These are phyloP conservation scores for Diatrype stigma DNA, from an alignment of 2,329 filamentous ascomycete genomes.

Conservation along the genomic window DNA sequence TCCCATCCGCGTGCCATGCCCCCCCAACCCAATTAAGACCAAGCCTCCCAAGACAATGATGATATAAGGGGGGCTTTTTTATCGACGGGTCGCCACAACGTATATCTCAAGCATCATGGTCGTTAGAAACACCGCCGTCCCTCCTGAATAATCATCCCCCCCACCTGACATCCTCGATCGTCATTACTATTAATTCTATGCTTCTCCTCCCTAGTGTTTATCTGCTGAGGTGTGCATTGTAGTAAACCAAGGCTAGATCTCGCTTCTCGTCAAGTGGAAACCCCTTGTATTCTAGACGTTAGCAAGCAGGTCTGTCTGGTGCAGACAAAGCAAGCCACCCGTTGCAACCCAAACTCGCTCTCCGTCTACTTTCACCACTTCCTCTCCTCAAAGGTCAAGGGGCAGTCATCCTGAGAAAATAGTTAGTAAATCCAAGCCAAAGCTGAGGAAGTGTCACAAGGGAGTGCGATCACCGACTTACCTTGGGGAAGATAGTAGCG, in stretches of 20 bases:
- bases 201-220: conserved; percentile 10
- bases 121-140: no score
- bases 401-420: conserved; percentile 70
- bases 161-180: conserved; percentile 13
- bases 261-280: not conserved
- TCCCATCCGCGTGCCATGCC: not conserved
- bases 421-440: conserved; percentile 22
- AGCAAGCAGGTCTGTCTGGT: not conserved
- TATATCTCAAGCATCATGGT: no score
- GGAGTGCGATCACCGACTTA: conserved; percentile 39
- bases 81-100: no score
- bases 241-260: not conserved
- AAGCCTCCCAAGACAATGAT: no score
- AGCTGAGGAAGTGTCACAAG: not conserved
- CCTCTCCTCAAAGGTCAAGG: conserved; percentile 64
- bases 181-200: conserved; percentile 22
- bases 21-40: conserved; percentile 1
- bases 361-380: conserved; percentile 35
- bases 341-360: not conserved
- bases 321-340: not conserved
- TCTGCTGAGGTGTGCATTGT: conserved; percentile 1
- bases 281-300: not conserved
- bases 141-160: no score
- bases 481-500: conserved; percentile 95
- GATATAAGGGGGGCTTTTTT: no score